Base-by-base conservation (phyloP, 495 filamentous ascomycete species). In the Parachaetomium inaequale region DNA sequence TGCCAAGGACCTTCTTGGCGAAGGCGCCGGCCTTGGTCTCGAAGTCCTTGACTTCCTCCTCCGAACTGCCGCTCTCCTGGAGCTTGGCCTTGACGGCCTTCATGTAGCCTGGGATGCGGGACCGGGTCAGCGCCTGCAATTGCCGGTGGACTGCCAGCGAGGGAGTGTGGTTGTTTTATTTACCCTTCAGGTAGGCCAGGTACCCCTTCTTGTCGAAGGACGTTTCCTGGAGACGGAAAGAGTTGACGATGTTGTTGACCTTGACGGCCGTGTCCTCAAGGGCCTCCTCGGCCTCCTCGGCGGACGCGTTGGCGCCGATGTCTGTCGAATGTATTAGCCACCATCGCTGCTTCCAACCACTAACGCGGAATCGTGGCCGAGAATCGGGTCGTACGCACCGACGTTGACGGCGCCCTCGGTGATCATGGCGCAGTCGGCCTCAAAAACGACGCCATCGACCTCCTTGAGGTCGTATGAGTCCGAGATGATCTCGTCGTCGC, bases 281-380 rank as follows among this genome's bases (percentile, higher is more conserved):
- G 45, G 72, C 82, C 64, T 93, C 93, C 25, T 87, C 91, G 57
- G 74, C 87, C 69, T 87, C 94, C 81, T 98, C 94, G 64, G 94
- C 92, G 62, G 94, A 98, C 62, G 94, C 90, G 80, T 98, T 98
- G 80, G 92, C 95, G 76, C 94, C 94, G 72, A 86, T 96, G 71
- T 98, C 92, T 87, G 62, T 23, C 6, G 12, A n/a, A 28, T 31
- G 49, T 11, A 55, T 47, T 55, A 55, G 50, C 59, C 12, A 7
- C 21, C 40, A 26, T 64, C 43, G 58, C 28, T 52, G 45, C 3
- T 58, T 25, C n/a, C 6, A 19, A 4, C 23, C 1, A 0, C 26
- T 25, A 28, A 10, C 17, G 25, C 15, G 17, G 26, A 25, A 17
- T 36, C 4, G 17, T 32, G 42, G 31, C n/a, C 17, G 4, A 49